Evolutionary conservation across 2,329 filamentous ascomycete species (phyloP).

Genomic region (Diaporthe batatas): DNA sequence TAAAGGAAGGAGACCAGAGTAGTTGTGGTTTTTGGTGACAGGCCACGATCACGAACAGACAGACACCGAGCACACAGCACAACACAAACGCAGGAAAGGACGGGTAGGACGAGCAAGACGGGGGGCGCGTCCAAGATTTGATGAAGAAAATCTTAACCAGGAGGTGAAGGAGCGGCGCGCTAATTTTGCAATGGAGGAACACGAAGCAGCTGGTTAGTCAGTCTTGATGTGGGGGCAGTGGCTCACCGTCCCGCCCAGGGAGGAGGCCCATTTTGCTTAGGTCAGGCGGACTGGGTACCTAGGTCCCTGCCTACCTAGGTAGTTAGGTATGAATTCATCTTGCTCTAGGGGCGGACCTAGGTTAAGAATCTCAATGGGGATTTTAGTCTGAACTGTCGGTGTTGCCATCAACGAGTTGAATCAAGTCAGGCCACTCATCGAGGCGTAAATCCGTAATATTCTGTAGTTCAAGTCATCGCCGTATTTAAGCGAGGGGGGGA

Average conservation of each 20-base stretch:
- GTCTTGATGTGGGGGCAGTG: neutral
- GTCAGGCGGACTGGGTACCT: neutral
- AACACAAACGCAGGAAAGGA: neutral
- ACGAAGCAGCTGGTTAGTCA: neutral
- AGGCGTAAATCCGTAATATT: too few relatives aligned
- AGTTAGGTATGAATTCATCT: too few relatives aligned
- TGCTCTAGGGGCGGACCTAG: neutral
- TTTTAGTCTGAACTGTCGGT: neutral
- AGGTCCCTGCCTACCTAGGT: too few relatives aligned
- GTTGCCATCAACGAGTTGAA: too few relatives aligned
- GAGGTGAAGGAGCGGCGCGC: slow-evolving; percentile 30
- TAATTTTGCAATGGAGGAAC: slow-evolving; percentile 23
- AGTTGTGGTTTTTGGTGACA: neutral
- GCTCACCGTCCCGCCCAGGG: too few relatives aligned
- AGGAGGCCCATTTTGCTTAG: neutral
- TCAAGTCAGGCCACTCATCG: too few relatives aligned
- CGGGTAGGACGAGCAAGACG: neutral
- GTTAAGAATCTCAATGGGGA: neutral
- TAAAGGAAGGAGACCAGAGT: neutral
- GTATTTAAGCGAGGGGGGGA: too few relatives aligned
- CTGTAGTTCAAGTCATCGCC: too few relatives aligned
- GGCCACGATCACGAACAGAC: neutral
- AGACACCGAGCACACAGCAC: neutral
- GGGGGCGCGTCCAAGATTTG: slow-evolving; percentile 27
- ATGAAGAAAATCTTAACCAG: slow-evolving; percentile 23